Percentiles rank a stretch among this genome's conserved stretches.
phyloP scores from a whole-genome alignment of 768 basidiomycete species.

The Suillus subluteus region DNA sequence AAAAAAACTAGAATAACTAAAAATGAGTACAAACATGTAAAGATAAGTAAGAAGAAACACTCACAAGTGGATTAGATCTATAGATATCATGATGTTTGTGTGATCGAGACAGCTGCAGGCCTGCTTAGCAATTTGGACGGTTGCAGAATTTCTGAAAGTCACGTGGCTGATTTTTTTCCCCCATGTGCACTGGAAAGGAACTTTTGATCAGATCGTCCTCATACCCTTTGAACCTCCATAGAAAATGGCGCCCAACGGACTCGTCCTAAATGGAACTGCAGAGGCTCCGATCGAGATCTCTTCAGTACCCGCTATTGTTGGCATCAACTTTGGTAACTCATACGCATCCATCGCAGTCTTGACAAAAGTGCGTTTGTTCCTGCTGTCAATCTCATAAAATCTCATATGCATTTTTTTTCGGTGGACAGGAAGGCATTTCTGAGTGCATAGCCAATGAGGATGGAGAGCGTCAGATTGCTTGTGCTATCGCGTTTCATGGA shows the following conservation, averaged over 20 bases:
- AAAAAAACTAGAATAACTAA: too few relatives aligned
- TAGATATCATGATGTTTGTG: too few relatives aligned
- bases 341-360: conserved; percentile 95
- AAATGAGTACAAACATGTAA: too few relatives aligned
- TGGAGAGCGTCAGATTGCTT: conserved; percentile 97
- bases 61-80: too few relatives aligned
- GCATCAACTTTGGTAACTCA: conserved; percentile 96
- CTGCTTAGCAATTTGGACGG: too few relatives aligned
- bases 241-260: conserved; percentile 45
- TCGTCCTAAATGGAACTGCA: conserved; percentile 55
- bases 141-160: too few relatives aligned
- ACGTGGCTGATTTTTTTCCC: conserved; percentile 11
- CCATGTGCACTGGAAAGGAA: not conserved
- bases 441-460: conserved; percentile 99
- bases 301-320: conserved; percentile 65
- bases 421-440: conserved; percentile 77
- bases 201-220: conserved; percentile 1
- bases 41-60: too few relatives aligned
- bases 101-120: too few relatives aligned
- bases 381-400: not conserved
- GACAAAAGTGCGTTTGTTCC: conserved; percentile 68
- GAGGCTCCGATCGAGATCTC: conserved; percentile 41
- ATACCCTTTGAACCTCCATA: conserved; percentile 6
- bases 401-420: conserved; percentile 1
- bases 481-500: conserved; percentile 88